phyloP scores from a whole-genome alignment of 179 eudicot species.

The Beta lomatogona region DNA sequence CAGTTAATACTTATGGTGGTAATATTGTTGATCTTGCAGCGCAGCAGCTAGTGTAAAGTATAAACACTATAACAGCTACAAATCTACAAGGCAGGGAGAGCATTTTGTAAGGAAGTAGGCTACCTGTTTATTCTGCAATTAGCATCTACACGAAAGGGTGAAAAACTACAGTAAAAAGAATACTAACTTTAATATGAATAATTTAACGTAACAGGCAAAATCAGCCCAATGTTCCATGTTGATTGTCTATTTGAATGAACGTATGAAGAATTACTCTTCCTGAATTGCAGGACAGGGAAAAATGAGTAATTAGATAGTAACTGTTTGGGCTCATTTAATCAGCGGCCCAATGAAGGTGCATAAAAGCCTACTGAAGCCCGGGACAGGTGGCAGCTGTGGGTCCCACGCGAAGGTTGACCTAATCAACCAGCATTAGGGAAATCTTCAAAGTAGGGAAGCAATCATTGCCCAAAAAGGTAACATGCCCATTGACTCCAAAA shows the following conservation, averaged over 20 bases:
- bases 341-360: no score
- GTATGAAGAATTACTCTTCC: neutral
- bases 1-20: neutral
- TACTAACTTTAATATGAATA: neutral
- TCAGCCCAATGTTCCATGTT: slow-evolving; percentile 31
- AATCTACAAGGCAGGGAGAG: neutral
- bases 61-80: neutral
- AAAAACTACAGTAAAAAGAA: neutral
- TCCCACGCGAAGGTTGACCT: no score
- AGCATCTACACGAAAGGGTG: neutral
- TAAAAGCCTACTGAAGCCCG: no score
- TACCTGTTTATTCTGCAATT: slow-evolving; percentile 19
- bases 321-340: no score
- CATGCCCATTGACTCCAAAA: no score
- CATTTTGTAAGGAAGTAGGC: neutral
- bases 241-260: slow-evolving; percentile 22
- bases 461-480: no score
- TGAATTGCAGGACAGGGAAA: neutral
- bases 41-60: neutral
- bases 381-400: no score
- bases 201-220: slow-evolving; percentile 21
- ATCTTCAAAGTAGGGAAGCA: no score
- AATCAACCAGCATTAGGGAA: no score
- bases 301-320: neutral
- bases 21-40: neutral